Conservation (phyloP, 1,284 basidiomycete species). For the Trametes sp. region DNA sequence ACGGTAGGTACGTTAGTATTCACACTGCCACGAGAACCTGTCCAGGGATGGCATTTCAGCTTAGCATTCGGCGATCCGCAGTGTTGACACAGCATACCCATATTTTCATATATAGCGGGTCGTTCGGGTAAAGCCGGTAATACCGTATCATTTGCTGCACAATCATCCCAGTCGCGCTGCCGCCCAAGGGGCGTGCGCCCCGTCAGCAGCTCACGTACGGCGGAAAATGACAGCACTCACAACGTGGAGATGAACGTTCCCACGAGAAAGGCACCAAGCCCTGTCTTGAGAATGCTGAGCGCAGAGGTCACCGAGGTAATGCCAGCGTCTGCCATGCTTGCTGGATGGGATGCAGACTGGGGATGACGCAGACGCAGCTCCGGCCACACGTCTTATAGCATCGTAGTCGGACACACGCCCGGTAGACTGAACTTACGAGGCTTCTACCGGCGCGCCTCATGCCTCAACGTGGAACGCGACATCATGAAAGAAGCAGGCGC, state of each 20-base stretch:
- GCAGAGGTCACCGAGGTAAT: background rate
- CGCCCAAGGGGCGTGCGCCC: too few species aligned
- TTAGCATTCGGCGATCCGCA: too few species aligned
- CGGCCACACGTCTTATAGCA: background rate
- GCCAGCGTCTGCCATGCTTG: background rate
- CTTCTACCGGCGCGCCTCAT: background rate
- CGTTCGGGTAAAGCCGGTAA: conserved; percentile 10
- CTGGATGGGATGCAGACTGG: background rate
- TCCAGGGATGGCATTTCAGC: background rate
- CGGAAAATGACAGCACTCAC: background rate
- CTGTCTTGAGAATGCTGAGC: background rate
- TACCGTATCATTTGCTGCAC: conserved; percentile 12
- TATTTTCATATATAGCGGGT: conserved; percentile 7
- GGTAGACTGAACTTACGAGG: background rate
- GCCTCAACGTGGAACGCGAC: background rate
- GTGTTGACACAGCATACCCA: background rate
- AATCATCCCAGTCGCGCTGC: conserved; percentile 8
- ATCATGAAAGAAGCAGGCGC: background rate
- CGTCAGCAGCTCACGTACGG: too few species aligned
- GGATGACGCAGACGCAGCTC: too few species aligned
- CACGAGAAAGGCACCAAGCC: conserved; percentile 6
- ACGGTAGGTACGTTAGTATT: background rate
- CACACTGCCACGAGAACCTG: background rate
- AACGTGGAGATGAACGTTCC: conserved; percentile 1
- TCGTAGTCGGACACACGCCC: background rate